Conservation (phyloP, 192 early-diverging fungal species). For the Backusella liffmaniae region DNA sequence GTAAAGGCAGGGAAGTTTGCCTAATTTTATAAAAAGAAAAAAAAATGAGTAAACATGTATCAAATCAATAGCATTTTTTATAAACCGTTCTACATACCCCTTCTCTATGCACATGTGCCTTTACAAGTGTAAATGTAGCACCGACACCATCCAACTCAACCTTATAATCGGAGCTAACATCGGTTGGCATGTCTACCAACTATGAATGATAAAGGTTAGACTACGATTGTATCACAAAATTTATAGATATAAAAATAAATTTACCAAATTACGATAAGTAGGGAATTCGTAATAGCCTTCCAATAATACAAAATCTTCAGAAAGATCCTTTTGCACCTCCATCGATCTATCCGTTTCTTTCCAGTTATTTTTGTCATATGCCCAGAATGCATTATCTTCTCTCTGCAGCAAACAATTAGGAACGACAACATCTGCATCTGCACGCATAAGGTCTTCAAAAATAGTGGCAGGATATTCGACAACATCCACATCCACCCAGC, state of each 20-base stretch:
- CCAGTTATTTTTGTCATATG: constrained; percentile 61
- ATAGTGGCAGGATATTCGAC: constrained; percentile 54
- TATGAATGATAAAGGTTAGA: background rate
- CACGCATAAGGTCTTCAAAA: constrained; percentile 50
- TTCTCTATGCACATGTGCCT: constrained; percentile 55
- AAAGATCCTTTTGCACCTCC: constrained; percentile 32
- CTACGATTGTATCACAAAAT: background rate
- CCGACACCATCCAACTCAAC: constrained; percentile 62
- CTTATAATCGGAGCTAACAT: constrained; percentile 24
- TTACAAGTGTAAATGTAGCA: constrained; percentile 57
- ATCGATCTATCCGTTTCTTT: constrained; percentile 50
- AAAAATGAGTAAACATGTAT: too few relatives aligned
- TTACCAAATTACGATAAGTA: constrained; percentile 26
- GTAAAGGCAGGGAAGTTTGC: constrained; percentile 57
- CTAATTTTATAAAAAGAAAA: too few relatives aligned
- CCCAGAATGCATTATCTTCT: constrained; percentile 33
- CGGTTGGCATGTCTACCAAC: constrained; percentile 35
- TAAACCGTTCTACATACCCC: constrained; percentile 14
- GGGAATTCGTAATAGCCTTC: constrained; percentile 37
- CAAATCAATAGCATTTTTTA: too few relatives aligned
- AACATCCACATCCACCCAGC: constrained; percentile 62
- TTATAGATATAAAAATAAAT: background rate
- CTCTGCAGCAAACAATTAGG: constrained; percentile 50
- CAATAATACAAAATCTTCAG: constrained; percentile 27
- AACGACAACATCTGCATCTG: constrained; percentile 56